Conservation (phyloP, 805 yeast species). For the Tetrapisispora taiwanensis region DNA sequence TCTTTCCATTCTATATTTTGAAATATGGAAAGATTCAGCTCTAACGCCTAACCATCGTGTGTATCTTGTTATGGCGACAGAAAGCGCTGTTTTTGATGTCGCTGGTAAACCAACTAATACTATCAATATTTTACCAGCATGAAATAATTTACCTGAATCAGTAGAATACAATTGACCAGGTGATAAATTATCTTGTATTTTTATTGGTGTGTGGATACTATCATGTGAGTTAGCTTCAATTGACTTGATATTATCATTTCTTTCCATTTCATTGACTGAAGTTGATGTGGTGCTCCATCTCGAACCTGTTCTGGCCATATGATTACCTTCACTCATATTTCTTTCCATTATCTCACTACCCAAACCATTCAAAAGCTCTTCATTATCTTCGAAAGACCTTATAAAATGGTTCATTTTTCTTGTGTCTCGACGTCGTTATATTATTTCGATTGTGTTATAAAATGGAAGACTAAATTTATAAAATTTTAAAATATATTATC, state of each 20-base stretch:
- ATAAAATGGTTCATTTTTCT: not conserved
- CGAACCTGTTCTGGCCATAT: slow-evolving; percentile 44
- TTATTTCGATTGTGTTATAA: no score
- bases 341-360: slow-evolving; percentile 31
- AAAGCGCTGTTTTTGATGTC: slow-evolving; percentile 86
- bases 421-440: not conserved
- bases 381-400: not conserved
- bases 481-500: no score
- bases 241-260: slow-evolving; percentile 37
- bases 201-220: slow-evolving; percentile 51
- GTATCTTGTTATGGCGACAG: slow-evolving; percentile 85
- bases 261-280: no score
- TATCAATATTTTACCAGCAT: slow-evolving; percentile 88
- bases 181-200: slow-evolving; percentile 44
- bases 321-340: slow-evolving; percentile 35
- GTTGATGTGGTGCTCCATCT: slow-evolving; percentile 33
- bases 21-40: slow-evolving; percentile 82
- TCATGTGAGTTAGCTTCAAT: slow-evolving; percentile 25
- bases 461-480: no score
- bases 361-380: slow-evolving; percentile 18
- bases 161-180: slow-evolving; percentile 93
- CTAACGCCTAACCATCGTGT: slow-evolving; percentile 94
- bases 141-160: slow-evolving; percentile 84
- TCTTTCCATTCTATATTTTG: slow-evolving; percentile 68
- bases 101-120: slow-evolving; percentile 91